phyloP scores from a whole-genome alignment of 2,329 filamentous ascomycete genomes.

The Aspergillus pseudotamarii region DNA sequence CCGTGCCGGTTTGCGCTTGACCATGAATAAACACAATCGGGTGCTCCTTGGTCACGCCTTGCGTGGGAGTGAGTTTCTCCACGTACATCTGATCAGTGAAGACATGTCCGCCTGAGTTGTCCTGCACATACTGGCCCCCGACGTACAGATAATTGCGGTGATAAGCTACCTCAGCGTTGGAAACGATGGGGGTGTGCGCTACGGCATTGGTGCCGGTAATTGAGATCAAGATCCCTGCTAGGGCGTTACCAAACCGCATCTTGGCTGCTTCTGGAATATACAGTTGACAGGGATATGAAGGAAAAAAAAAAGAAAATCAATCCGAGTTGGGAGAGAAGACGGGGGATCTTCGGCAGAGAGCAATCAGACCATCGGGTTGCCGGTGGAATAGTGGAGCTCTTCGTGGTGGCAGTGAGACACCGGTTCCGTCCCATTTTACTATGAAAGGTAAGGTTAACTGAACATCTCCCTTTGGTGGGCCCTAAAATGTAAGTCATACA shows the following conservation, averaged over 20 bases:
- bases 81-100: slow-evolving; percentile 38
- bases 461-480: background rate
- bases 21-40: slow-evolving; percentile 39
- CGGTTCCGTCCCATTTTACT: background rate
- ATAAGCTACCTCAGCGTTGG: slow-evolving; percentile 2
- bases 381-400: background rate
- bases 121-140: slow-evolving; percentile 7
- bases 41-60: slow-evolving; percentile 22
- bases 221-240: slow-evolving; percentile 1
- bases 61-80: slow-evolving; percentile 33
- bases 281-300: background rate
- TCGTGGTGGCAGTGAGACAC: background rate
- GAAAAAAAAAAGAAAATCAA: background rate
- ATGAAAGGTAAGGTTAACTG: background rate
- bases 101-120: slow-evolving; percentile 6
- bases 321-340: background rate
- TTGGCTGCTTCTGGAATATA: background rate
- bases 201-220: background rate
- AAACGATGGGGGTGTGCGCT: background rate
- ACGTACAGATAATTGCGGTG: slow-evolving; percentile 7
- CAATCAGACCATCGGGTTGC: background rate
- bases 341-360: background rate
- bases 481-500: background rate
- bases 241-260: background rate
- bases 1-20: slow-evolving; percentile 35